Evolutionary conservation across 1,284 basidiomycete species (phyloP).

Genomic region (Cryptococcus sp.): DNA sequence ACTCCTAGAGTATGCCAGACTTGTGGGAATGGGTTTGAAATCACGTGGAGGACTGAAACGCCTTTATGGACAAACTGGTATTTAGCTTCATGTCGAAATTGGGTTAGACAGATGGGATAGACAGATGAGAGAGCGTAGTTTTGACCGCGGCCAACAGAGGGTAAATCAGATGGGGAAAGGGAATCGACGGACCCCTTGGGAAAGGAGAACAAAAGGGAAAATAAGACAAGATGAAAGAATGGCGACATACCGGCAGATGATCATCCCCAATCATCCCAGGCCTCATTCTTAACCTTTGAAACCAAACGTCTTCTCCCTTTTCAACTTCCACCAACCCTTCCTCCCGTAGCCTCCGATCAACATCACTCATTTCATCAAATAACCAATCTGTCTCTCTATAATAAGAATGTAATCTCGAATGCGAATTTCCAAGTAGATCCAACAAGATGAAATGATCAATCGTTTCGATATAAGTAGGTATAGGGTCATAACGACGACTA

Average conservation of each 20-base stretch:
- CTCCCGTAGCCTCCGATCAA: conserved; percentile 59
- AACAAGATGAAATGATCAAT: conserved; percentile 87
- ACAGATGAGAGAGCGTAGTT: no score
- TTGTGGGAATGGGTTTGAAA: conserved; percentile 78
- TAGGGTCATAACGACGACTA: conserved; percentile 59
- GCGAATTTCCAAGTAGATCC: conserved; percentile 74
- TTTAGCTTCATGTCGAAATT: not conserved
- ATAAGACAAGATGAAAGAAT: not conserved
- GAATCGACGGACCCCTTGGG: not conserved
- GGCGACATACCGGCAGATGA: conserved; percentile 64
- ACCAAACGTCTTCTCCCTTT: conserved; percentile 34
- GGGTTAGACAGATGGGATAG: not conserved
- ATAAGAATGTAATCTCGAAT: conserved; percentile 69
- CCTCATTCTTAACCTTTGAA: conserved; percentile 23
- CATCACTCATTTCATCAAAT: conserved; percentile 65
- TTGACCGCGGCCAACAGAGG: not conserved
- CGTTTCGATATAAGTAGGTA: conserved; percentile 62
- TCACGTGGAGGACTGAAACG: conserved; percentile 86
- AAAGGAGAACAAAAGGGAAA: not conserved
- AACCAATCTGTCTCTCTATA: conserved; percentile 89
- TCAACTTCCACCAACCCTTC: conserved; percentile 29
- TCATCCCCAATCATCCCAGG: conserved; percentile 80
- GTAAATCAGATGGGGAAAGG: not conserved
- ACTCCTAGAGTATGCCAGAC: conserved; percentile 87
- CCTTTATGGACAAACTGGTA: conserved; percentile 66